Conservation (phyloP, 1,284 basidiomycete genomes). For the Leccinum pallidistipes region DNA sequence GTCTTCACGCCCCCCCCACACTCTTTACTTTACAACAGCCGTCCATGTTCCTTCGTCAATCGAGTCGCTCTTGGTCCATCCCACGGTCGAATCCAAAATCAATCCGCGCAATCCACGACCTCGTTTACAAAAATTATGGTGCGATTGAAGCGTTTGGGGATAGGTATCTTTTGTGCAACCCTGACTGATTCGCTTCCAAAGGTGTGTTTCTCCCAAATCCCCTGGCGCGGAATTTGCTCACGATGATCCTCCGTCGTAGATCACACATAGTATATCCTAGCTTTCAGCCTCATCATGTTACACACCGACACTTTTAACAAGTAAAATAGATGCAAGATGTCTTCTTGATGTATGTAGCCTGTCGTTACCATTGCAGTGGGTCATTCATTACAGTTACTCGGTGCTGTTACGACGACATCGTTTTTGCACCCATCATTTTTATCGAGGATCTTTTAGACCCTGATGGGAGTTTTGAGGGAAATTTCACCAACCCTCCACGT, state of each 20-base stretch:
- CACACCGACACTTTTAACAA: constrained; percentile 98
- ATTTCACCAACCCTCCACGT: constrained; percentile 41
- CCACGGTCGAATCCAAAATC: constrained; percentile 17
- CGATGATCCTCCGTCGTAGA: constrained; percentile 47
- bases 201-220: constrained; percentile 46
- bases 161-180: constrained; percentile 46
- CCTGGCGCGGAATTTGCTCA: not conserved
- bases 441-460: constrained; percentile 86
- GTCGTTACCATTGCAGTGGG: constrained; percentile 7
- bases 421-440: constrained; percentile 86
- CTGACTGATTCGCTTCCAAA: constrained; percentile 74
- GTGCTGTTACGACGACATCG: constrained; percentile 97
- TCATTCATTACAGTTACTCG: constrained; percentile 32
- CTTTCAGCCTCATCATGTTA: constrained; percentile 98
- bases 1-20: not conserved
- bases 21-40: constrained; percentile 25
- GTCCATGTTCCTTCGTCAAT: constrained; percentile 16
- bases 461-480: constrained; percentile 54
- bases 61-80: constrained; percentile 13
- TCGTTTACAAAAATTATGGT: constrained; percentile 29
- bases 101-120: constrained; percentile 36
- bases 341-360: constrained; percentile 73
- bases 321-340: constrained; percentile 98
- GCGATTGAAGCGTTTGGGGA: too few relatives aligned
- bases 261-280: constrained; percentile 88